Conservation (phyloP, 345 rosid genomes). For the Orychophragmus violaceus region DNA sequence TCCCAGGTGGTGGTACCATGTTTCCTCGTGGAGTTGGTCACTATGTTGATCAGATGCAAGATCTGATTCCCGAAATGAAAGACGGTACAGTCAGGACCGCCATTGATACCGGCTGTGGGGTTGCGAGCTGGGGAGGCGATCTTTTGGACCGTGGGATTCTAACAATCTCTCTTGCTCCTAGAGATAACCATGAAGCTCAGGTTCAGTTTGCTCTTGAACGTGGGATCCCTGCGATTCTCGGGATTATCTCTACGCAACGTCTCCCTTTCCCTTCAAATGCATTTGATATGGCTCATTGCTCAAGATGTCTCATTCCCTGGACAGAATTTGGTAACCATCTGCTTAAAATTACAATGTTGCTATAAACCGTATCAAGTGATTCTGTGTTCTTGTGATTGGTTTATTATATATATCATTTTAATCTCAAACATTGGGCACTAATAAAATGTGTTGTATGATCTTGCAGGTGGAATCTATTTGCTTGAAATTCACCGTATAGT, state of each 20-base stretch:
- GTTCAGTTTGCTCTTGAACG: conserved; percentile 98
- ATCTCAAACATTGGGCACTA: too few relatives aligned
- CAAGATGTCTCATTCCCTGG: conserved; percentile 99
- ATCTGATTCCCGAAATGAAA: conserved; percentile 85
- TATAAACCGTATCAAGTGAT: not conserved
- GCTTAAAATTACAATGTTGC: not conserved
- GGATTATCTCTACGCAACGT: conserved; percentile 93
- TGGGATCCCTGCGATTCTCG: conserved; percentile 97
- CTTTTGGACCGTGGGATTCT: conserved; percentile 81
- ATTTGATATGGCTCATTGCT: conserved; percentile 99
- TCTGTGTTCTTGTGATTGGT: too few relatives aligned
- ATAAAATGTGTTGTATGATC: too few relatives aligned
- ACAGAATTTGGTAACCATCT: conserved; percentile 77
- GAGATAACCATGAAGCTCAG: conserved; percentile 99
- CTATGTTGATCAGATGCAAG: conserved; percentile 88
- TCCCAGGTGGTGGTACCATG: conserved; percentile 99
- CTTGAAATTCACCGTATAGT: conserved; percentile 87
- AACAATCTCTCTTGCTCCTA: conserved; percentile 91
- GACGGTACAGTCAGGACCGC: conserved; percentile 90
- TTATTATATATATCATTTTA: too few relatives aligned
- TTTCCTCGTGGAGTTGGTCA: conserved; percentile 88
- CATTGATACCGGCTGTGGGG: conserved; percentile 98
- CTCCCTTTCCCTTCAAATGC: conserved; percentile 91
- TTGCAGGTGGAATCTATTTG: conserved; percentile 90
- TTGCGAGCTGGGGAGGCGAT: conserved; percentile 99